phyloP scores from a whole-genome alignment of 1,139 yeast genomes.

The Pneumocystis jirovecii region DNA sequence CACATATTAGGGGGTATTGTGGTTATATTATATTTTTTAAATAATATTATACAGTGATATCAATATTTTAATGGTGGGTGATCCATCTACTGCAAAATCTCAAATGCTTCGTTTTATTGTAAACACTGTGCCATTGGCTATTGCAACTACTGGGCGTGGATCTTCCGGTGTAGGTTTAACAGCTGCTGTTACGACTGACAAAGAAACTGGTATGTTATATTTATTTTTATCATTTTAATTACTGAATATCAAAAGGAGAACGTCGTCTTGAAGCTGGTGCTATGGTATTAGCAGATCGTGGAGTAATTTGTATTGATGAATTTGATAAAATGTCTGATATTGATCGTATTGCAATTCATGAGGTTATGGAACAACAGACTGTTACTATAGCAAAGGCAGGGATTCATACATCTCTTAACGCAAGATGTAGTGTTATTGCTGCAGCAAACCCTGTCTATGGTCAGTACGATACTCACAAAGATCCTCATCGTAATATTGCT shows the following conservation, averaged over 20 bases:
- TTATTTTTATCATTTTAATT: background rate
- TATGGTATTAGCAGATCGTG: conserved; percentile 95
- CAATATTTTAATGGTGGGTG: conserved; percentile 92
- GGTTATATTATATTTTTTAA: background rate
- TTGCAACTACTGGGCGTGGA: conserved; percentile 98
- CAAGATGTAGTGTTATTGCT: conserved; percentile 92
- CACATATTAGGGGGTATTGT: conserved; percentile 53
- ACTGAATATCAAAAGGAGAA: conserved; percentile 40
- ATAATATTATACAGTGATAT: conserved; percentile 51
- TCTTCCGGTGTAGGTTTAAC: conserved; percentile 99
- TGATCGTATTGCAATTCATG: conserved; percentile 96
- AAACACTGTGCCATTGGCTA: conserved; percentile 87
- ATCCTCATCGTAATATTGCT: conserved; percentile 93
- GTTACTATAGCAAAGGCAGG: conserved; percentile 98
- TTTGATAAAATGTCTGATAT: conserved; percentile 95
- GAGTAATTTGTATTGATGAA: conserved; percentile 95
- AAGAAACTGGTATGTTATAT: conserved; percentile 41
- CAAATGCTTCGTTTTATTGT: conserved; percentile 86
- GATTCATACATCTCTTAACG: conserved; percentile 88
- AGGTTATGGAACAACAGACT: conserved; percentile 99
- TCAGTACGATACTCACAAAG: conserved; percentile 89
- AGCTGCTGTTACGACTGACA: conserved; percentile 94
- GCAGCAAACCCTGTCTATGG: conserved; percentile 98
- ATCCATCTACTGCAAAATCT: conserved; percentile 96
- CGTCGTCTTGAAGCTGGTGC: conserved; percentile 97